Evolutionary conservation across 2,329 filamentous ascomycete genomes (phyloP).

Genomic region (Botrytis fragariae): DNA sequence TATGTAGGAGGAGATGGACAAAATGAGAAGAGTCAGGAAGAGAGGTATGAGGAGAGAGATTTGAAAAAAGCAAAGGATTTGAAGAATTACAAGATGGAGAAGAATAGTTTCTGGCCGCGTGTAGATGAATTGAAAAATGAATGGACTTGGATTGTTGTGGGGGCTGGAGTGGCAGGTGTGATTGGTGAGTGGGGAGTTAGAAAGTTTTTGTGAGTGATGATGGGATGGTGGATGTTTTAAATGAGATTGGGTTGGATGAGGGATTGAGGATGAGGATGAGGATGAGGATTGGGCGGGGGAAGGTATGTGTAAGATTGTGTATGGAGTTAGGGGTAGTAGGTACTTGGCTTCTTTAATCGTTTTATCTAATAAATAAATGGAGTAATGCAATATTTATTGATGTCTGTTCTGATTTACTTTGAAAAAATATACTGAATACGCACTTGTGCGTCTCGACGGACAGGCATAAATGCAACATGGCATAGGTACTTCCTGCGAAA

Average conservation of each 20-base stretch:
- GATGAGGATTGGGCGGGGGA: neutral
- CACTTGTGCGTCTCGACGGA: neutral
- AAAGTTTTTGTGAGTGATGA: neutral
- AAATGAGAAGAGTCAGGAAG: slow-evolving; percentile 20
- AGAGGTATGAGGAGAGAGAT: slow-evolving; percentile 18
- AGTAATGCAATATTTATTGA: neutral
- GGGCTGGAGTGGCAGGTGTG: slow-evolving; percentile 11
- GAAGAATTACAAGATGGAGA: slow-evolving; percentile 14
- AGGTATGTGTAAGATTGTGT: neutral
- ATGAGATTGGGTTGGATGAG: neutral
- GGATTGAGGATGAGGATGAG: neutral
- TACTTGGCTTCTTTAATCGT: neutral
- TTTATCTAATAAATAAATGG: neutral
- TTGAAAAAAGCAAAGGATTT: slow-evolving; percentile 16
- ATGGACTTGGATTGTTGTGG: slow-evolving; percentile 21
- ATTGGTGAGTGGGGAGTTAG: slow-evolving; percentile 7
- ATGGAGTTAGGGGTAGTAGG: neutral
- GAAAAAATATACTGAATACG: neutral
- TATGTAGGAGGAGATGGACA: slow-evolving; percentile 21
- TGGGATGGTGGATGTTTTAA: neutral
- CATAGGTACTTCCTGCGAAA: too few species aligned
- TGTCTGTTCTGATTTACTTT: too few species aligned
- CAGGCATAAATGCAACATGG: too few species aligned
- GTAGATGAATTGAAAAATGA: slow-evolving; percentile 15
- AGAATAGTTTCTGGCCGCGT: slow-evolving; percentile 24